Conservation (phyloP, 352 stramenopile species). For the Pythium grandisporangium region DNA sequence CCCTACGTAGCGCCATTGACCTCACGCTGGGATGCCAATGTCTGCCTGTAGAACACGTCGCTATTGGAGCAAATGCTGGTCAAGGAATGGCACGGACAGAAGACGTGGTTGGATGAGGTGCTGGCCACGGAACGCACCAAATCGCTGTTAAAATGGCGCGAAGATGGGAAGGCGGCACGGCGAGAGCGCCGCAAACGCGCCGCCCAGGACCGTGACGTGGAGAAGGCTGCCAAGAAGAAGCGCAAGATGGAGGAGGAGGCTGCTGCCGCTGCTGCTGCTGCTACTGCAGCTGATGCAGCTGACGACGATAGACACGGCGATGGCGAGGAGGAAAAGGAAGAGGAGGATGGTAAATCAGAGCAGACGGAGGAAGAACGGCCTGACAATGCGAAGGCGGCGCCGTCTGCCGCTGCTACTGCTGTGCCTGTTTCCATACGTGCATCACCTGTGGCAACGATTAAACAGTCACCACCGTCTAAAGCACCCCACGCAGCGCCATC, state of each 20-base stretch:
- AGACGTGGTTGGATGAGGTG: conserved; percentile 44
- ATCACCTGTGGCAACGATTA: too few relatives aligned
- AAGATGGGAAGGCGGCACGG: conserved; percentile 46
- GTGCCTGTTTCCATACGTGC: too few relatives aligned
- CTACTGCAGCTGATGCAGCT: neutral
- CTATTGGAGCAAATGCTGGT: conserved; percentile 65
- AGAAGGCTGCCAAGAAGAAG: conserved; percentile 17
- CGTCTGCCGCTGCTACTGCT: neutral
- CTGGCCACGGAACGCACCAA: conserved; percentile 41
- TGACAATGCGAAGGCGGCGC: neutral
- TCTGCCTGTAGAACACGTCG: conserved; percentile 18
- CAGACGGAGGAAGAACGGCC: neutral
- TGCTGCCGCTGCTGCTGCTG: neutral
- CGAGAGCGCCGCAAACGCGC: conserved; percentile 54
- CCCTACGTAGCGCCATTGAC: neutral
- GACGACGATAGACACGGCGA: neutral
- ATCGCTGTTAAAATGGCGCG: conserved; percentile 52
- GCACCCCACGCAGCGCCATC: too few relatives aligned
- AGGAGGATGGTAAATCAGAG: neutral
- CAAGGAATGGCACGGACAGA: conserved; percentile 49
- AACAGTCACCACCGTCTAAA: too few relatives aligned
- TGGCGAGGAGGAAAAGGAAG: neutral
- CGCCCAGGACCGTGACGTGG: conserved; percentile 31
- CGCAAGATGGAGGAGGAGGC: conserved; percentile 29
- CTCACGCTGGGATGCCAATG: neutral